Percentiles rank a stretch among this genome's conserved stretches.
These are phyloP conservation scores for Amphirosellinia nigrospora DNA, from an alignment of 495 filamentous ascomycete genomes.

Conservation along the genomic window DNA sequence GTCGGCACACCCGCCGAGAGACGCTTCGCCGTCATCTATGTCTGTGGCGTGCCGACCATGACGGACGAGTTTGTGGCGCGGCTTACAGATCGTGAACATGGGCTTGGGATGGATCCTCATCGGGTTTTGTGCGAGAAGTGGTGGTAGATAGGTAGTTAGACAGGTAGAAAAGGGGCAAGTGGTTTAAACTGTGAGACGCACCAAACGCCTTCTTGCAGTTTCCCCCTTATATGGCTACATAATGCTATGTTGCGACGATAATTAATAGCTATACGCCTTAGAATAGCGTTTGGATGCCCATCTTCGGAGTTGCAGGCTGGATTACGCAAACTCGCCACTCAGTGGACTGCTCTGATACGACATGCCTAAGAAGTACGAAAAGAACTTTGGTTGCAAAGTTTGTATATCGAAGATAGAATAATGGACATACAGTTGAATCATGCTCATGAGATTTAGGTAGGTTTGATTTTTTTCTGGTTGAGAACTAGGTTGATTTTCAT, in stretches of 20 bases:
- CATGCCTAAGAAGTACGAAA: not conserved
- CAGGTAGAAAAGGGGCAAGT: not conserved
- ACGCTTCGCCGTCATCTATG: slow-evolving; percentile 66
- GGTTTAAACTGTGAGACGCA: not conserved
- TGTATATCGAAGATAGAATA: not conserved
- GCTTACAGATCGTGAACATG: slow-evolving; percentile 44
- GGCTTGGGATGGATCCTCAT: slow-evolving; percentile 59
- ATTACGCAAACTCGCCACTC: not conserved
- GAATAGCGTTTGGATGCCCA: not conserved
- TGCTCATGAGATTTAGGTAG: not conserved
- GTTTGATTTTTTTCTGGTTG: not conserved
- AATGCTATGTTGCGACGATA: not conserved
- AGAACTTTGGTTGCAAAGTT: not conserved
- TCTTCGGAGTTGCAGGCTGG: not conserved
- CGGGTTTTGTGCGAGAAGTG: slow-evolving; percentile 83
- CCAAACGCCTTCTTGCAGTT: not conserved
- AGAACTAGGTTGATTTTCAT: slow-evolving; percentile 5
- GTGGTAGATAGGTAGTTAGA: slow-evolving; percentile 63
- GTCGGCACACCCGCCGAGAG: slow-evolving; percentile 54
- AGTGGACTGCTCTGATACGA: not conserved
- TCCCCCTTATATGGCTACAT: not conserved
- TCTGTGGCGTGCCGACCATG: slow-evolving; percentile 82
- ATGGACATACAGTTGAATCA: not conserved
- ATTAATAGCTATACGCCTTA: not conserved
- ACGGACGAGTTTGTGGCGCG: slow-evolving; percentile 75